Base-by-base conservation (phyloP, 495 filamentous ascomycete species). In the Lophiostoma macrostomum region DNA sequence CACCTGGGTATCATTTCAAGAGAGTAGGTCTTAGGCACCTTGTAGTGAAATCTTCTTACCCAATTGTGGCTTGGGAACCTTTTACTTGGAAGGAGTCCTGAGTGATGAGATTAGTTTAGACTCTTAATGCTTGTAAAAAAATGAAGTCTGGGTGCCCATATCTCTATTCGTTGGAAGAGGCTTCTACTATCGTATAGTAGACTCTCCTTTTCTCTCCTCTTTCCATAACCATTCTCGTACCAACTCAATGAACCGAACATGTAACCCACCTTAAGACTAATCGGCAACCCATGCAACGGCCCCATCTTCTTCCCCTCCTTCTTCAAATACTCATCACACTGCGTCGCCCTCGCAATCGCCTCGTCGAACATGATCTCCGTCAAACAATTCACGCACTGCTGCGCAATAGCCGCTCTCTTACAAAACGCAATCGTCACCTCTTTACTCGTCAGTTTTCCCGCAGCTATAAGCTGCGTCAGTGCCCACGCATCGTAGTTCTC, bases 81-180 rank as follows among this genome's bases (percentile, higher is more conserved):
- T 74, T 68, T 20, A 88, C 62, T 43, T 82, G 72, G 70, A 88
- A 87, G 22, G 76, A 74, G 56, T 88, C 85, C 58, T 88, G n/a
- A n/a, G n/a, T n/a, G n/a, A n/a, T n/a, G n/a, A n/a, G n/a, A n/a
- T n/a, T n/a, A n/a, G n/a, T n/a, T n/a, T n/a, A n/a, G n/a, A n/a
- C n/a, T n/a, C n/a, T n/a, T n/a, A n/a, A 86, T 19, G 86, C 56
- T 6, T 73, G 75, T 40, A 32, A 13, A 22, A 18, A n/a, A 8
- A 13, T 32, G 2, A 5, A 14, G 13, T 37, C 34, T 14, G n/a
- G n/a, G n/a, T n/a, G n/a, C n/a, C n/a, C n/a, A n/a, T n/a, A n/a
- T n/a, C n/a, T n/a, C n/a, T n/a, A n/a, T n/a, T n/a, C n/a, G n/a
- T n/a, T n/a, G n/a, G n/a, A n/a, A n/a, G n/a, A n/a, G n/a, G n/a